Conservation (phyloP, 2,329 filamentous ascomycete species). For the Hypoxylon sp. region DNA sequence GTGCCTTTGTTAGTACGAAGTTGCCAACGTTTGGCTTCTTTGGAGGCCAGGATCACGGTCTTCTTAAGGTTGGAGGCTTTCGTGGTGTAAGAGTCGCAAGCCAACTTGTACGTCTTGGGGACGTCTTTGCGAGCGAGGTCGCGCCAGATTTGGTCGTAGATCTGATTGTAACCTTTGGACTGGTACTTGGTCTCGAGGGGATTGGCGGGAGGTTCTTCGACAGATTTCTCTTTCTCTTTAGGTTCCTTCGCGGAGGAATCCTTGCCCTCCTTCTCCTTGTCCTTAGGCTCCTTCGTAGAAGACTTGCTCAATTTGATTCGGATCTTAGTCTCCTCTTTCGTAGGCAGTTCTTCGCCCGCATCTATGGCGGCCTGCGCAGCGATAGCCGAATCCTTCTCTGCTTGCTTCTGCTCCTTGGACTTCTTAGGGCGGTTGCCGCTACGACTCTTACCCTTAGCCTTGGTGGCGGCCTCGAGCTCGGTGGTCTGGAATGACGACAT, state of each 20-base stretch:
- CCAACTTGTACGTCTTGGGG: constrained; percentile 89
- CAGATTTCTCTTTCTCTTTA: constrained; percentile 52
- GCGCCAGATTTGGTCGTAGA: constrained; percentile 97
- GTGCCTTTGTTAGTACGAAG: constrained; percentile 97
- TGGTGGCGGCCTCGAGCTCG: constrained; percentile 60
- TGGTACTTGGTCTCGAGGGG: constrained; percentile 72
- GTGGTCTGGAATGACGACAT: constrained; percentile 84
- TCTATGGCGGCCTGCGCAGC: constrained; percentile 86
- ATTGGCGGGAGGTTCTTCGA: constrained; percentile 50
- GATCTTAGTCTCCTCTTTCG: constrained; percentile 66
- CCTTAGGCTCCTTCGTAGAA: constrained; percentile 51
- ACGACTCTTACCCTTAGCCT: constrained; percentile 60
- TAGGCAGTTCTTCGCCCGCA: constrained; percentile 76
- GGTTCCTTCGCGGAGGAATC: constrained; percentile 54
- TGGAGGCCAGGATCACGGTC: constrained; percentile 94
- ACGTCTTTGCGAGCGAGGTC: constrained; percentile 94
- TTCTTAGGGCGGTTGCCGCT: constrained; percentile 82
- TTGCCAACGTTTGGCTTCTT: constrained; percentile 97
- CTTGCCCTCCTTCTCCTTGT: constrained; percentile 53
- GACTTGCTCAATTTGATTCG: constrained; percentile 68
- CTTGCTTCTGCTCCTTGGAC: constrained; percentile 85
- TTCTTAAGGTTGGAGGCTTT: constrained; percentile 97
- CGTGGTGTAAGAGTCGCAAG: constrained; percentile 82
- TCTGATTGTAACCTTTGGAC: constrained; percentile 93
- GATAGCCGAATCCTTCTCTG: constrained; percentile 83